Conservation (phyloP, 2,329 filamentous ascomycete species). For the Colletotrichum sp. region DNA sequence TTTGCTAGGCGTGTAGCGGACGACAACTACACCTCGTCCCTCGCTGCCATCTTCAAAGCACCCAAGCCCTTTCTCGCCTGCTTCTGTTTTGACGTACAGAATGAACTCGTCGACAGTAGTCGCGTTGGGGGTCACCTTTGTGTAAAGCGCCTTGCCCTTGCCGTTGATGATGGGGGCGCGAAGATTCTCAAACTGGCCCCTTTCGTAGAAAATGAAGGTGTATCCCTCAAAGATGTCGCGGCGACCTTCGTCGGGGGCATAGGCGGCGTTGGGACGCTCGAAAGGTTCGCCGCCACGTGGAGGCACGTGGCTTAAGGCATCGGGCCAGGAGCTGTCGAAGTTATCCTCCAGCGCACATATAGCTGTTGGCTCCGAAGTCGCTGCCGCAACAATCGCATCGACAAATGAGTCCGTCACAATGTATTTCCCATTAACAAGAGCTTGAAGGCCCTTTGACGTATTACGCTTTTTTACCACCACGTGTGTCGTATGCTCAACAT, state of each 20-base stretch:
- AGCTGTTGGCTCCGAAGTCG: constrained; percentile 55
- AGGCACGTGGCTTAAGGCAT: constrained; percentile 74
- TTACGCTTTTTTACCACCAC: constrained; percentile 90
- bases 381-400: constrained; percentile 70
- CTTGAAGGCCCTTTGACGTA: constrained; percentile 84
- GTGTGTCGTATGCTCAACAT: constrained; percentile 77
- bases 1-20: constrained; percentile 70
- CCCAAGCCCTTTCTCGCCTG: constrained; percentile 74
- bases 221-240: constrained; percentile 82
- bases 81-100: constrained; percentile 74
- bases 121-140: constrained; percentile 62
- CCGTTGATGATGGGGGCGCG: constrained; percentile 77
- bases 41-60: constrained; percentile 67
- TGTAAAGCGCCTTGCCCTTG: constrained; percentile 80
- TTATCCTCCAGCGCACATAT: constrained; percentile 73
- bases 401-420: constrained; percentile 79
- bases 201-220: constrained; percentile 86
- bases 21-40: constrained; percentile 77
- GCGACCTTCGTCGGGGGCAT: constrained; percentile 71
- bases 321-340: constrained; percentile 81
- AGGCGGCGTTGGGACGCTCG: constrained; percentile 69
- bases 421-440: constrained; percentile 78
- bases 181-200: constrained; percentile 76
- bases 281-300: constrained; percentile 77
- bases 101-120: constrained; percentile 80